Evolutionary conservation across 2,329 filamentous ascomycete species (phyloP).

Genomic region (Sordariomycetes sp.): DNA sequence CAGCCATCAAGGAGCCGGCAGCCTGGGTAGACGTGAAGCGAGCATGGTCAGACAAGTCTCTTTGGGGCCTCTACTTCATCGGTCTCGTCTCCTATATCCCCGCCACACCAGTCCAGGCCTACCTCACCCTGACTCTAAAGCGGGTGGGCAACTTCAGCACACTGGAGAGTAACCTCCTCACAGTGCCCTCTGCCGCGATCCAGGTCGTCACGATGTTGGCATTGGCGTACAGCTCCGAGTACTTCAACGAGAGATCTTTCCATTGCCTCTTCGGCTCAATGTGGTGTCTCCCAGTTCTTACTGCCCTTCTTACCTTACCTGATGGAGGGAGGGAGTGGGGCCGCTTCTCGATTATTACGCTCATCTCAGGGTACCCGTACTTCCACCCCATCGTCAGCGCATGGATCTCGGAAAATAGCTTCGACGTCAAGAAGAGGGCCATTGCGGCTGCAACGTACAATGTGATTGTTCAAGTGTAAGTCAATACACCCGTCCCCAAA

Average conservation of each 20-base stretch:
- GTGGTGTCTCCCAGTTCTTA: slow-evolving; percentile 37
- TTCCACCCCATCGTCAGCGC: slow-evolving; percentile 39
- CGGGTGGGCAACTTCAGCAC: slow-evolving; percentile 39
- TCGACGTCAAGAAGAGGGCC: slow-evolving; percentile 34
- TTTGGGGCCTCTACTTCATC: slow-evolving; percentile 39
- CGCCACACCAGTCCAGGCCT: slow-evolving; percentile 24
- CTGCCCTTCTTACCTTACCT: slow-evolving; percentile 25
- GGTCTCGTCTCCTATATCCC: slow-evolving; percentile 33
- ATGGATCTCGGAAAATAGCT: slow-evolving; percentile 36
- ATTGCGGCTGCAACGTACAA: slow-evolving; percentile 33
- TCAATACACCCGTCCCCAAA: background rate
- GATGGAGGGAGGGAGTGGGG: slow-evolving; percentile 30
- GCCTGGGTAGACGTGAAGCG: slow-evolving; percentile 21
- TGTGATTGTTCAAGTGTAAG: slow-evolving; percentile 28
- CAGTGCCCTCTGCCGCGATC: slow-evolving; percentile 41
- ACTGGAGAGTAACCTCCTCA: slow-evolving; percentile 48
- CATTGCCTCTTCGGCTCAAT: slow-evolving; percentile 37
- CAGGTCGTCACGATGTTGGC: slow-evolving; percentile 43
- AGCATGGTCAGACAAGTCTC: slow-evolving; percentile 33
- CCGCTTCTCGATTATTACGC: slow-evolving; percentile 33
- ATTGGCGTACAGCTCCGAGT: slow-evolving; percentile 39
- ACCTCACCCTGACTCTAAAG: slow-evolving; percentile 34
- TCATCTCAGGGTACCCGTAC: slow-evolving; percentile 43
- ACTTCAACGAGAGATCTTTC: slow-evolving; percentile 38
- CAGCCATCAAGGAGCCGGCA: slow-evolving; percentile 42